Evolutionary conservation across 805 yeast genomes (phyloP).

Genomic region (Helenozyma baotianmanensis): DNA sequence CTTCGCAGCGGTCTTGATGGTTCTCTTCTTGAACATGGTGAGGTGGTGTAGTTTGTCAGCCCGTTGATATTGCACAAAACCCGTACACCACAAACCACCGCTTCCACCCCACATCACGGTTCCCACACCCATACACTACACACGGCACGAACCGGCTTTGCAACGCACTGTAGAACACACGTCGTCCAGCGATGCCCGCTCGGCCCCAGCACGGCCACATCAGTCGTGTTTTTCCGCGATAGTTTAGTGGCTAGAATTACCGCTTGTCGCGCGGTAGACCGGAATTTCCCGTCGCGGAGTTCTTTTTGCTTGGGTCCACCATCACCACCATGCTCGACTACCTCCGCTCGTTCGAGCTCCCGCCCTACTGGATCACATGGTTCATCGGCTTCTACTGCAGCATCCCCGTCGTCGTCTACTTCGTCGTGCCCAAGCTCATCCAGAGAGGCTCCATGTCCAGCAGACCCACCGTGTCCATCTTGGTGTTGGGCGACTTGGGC

Average conservation of each 20-base stretch:
- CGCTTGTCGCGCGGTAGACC: constrained; percentile 23
- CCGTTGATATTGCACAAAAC: too few species aligned
- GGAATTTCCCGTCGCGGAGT: constrained; percentile 20
- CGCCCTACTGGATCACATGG: constrained; percentile 37
- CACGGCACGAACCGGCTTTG: too few species aligned
- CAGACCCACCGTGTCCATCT: constrained; percentile 57
- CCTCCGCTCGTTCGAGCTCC: constrained; percentile 5
- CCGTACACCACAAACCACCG: too few species aligned
- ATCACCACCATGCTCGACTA: constrained; percentile 2
- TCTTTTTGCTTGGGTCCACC: constrained; percentile 1
- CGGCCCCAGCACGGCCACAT: too few species aligned
- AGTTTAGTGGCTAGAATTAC: constrained; percentile 20
- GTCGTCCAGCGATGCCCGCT: too few species aligned
- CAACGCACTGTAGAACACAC: too few species aligned
- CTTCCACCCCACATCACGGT: too few species aligned
- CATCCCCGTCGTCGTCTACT: constrained; percentile 42
- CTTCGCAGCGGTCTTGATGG: constrained; percentile 4
- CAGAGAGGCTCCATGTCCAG: constrained; percentile 20
- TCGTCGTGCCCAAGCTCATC: constrained; percentile 33
- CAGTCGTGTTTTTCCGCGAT: constrained; percentile 16
- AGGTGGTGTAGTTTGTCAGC: too few species aligned
- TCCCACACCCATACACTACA: too few species aligned
- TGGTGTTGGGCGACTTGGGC: constrained; percentile 90
- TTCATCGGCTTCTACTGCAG: constrained; percentile 43
- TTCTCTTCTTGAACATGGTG: constrained; percentile 16